phyloP scores from a whole-genome alignment of 495 filamentous ascomycete genomes.

The Neurospora sp. region DNA sequence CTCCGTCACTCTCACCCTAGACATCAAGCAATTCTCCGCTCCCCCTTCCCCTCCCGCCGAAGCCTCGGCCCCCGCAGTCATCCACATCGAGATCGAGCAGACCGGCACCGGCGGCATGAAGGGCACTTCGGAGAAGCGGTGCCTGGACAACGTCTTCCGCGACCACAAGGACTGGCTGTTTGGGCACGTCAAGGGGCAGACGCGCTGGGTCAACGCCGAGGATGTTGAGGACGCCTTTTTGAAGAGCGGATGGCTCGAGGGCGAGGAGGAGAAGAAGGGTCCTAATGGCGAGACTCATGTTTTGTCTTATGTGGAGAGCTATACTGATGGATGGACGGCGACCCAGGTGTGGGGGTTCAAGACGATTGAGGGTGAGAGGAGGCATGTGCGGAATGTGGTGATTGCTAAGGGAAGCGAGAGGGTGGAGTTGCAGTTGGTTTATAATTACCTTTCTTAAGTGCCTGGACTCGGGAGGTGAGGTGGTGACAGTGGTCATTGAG shows the following conservation, averaged over 20 bases:
- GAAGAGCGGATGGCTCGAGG: constrained; percentile 42
- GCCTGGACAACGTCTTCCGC: constrained; percentile 58
- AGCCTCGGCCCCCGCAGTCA: constrained; percentile 27
- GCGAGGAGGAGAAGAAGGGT: constrained; percentile 37
- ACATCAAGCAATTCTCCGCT: constrained; percentile 52
- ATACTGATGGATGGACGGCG: constrained; percentile 49
- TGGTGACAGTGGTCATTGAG: not conserved
- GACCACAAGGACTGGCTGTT: constrained; percentile 76
- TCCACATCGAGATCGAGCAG: constrained; percentile 78
- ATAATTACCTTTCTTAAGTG: constrained; percentile 43
- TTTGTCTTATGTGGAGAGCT: constrained; percentile 44
- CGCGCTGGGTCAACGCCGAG: constrained; percentile 35
- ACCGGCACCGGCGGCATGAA: constrained; percentile 63
- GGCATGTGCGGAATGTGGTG: constrained; percentile 57
- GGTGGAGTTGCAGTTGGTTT: constrained; percentile 60
- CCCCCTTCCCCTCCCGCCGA: constrained; percentile 31
- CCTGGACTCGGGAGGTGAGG: no score
- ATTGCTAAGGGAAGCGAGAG: constrained; percentile 53
- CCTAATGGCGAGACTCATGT: constrained; percentile 40
- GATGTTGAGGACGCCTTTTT: constrained; percentile 37
- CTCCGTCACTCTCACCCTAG: constrained; percentile 62
- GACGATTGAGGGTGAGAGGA: constrained; percentile 44
- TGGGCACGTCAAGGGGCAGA: constrained; percentile 56
- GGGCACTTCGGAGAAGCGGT: constrained; percentile 62
- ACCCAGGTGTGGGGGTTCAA: constrained; percentile 49